These are phyloP conservation scores for Neocucurbitaria cava DNA, from an alignment of 2,329 filamentous ascomycete genomes.

Conservation along the genomic window DNA sequence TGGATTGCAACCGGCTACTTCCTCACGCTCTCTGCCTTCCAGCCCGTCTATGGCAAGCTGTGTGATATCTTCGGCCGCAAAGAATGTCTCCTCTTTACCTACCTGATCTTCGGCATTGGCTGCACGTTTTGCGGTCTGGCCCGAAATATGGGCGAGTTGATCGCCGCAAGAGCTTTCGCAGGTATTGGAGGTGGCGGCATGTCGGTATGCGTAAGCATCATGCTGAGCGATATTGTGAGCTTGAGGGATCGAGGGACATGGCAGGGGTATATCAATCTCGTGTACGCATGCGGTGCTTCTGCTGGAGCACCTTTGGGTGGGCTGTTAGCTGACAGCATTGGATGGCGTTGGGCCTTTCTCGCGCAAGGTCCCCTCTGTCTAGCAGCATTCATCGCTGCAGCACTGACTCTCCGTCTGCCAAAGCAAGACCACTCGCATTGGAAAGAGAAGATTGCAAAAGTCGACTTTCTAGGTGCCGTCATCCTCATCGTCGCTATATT, in stretches of 20 bases:
- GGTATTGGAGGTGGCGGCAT: conserved; percentile 76
- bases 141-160: conserved; percentile 69
- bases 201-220: conserved; percentile 71
- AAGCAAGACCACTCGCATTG: conserved; percentile 65
- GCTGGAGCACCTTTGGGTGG: conserved; percentile 75
- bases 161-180: conserved; percentile 67
- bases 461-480: conserved; percentile 77
- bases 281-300: conserved; percentile 72
- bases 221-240: conserved; percentile 74
- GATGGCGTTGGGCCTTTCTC: conserved; percentile 80
- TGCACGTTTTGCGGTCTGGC: conserved; percentile 70
- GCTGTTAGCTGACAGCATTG: conserved; percentile 73
- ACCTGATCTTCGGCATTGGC: conserved; percentile 69
- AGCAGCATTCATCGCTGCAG: conserved; percentile 69
- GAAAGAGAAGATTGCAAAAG: conserved; percentile 68
- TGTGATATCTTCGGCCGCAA: conserved; percentile 76
- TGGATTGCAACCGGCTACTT: conserved; percentile 78
- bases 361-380: conserved; percentile 73
- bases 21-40: conserved; percentile 75
- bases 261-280: conserved; percentile 77
- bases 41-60: conserved; percentile 76
- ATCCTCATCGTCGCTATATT: conserved; percentile 71
- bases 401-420: conserved; percentile 68
- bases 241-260: conserved; percentile 74
- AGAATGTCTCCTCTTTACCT: conserved; percentile 68